Conservation (phyloP, 352 stramenopile genomes). For the Phytophthora boehmeriae region DNA sequence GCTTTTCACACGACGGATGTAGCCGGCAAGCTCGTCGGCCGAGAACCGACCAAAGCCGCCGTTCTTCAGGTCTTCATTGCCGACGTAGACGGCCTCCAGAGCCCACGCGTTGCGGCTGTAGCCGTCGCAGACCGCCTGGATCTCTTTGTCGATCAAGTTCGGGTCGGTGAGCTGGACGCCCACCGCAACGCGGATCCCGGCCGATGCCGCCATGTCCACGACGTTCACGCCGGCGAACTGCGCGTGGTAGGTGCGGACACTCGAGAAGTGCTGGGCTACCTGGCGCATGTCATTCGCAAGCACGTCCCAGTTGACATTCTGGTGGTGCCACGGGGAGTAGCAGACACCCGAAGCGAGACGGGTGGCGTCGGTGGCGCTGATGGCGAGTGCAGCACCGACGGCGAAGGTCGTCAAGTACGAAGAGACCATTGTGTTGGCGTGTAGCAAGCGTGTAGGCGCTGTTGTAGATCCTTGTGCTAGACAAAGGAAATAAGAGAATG, state of each 20-base stretch:
- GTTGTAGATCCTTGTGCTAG: too few species aligned
- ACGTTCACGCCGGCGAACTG: conserved; percentile 58
- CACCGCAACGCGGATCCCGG: conserved; percentile 58
- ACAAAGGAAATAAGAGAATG: too few species aligned
- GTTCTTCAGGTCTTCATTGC: conserved; percentile 73
- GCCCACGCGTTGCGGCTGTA: conserved; percentile 35
- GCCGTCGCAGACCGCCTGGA: conserved; percentile 58
- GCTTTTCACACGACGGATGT: conserved; percentile 54
- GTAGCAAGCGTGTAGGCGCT: too few species aligned
- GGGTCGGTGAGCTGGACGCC: conserved; percentile 63
- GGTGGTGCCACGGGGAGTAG: conserved; percentile 75
- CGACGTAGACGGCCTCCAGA: conserved; percentile 71
- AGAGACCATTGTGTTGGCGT: not conserved
- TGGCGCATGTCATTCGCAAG: conserved; percentile 40
- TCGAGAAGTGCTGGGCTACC: conserved; percentile 54
- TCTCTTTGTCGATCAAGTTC: conserved; percentile 41
- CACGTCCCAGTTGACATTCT: conserved; percentile 36
- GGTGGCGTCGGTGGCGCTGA: conserved; percentile 10
- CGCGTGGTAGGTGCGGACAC: conserved; percentile 73
- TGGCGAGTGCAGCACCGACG: conserved; percentile 8
- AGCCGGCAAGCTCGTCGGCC: conserved; percentile 40
- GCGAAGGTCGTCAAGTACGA: conserved; percentile 7
- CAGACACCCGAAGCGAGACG: conserved; percentile 40
- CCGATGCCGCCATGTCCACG: conserved; percentile 42
- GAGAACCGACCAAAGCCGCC: conserved; percentile 40